Evolutionary conservation across 352 stramenopile species (phyloP).

Genomic region (Pythium biforme): DNA sequence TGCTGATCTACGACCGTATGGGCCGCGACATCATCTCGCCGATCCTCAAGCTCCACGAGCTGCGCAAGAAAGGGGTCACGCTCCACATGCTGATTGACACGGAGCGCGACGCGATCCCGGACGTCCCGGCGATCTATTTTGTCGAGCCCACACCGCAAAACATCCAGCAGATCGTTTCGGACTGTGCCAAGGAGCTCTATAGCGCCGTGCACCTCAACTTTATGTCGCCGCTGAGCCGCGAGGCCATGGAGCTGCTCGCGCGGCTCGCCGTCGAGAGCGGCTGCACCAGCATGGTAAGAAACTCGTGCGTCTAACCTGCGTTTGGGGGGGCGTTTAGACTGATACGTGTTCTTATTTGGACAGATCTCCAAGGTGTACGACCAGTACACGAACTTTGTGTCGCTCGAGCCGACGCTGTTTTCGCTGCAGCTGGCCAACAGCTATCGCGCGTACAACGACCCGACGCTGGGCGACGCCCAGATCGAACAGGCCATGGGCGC

Average conservation of each 20-base stretch:
- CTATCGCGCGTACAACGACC: conserved; percentile 94
- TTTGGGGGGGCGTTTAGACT: too few species aligned
- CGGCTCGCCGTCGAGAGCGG: conserved; percentile 68
- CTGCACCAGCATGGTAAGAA: conserved; percentile 70
- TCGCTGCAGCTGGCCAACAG: conserved; percentile 91
- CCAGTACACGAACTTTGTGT: conserved; percentile 97
- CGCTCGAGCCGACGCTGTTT: conserved; percentile 94
- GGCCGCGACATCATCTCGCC: conserved; percentile 97
- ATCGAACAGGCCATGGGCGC: conserved; percentile 76
- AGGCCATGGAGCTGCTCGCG: conserved; percentile 87
- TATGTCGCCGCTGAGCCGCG: conserved; percentile 82
- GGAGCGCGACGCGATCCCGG: conserved; percentile 94
- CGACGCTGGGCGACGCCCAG: conserved; percentile 65
- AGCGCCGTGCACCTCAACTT: conserved; percentile 95
- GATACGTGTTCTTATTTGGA: not conserved
- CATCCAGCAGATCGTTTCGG: conserved; percentile 91
- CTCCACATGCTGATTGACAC: conserved; percentile 95
- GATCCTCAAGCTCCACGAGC: conserved; percentile 96
- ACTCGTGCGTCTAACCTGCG: too few species aligned
- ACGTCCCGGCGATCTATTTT: conserved; percentile 98
- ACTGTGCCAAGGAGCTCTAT: conserved; percentile 94
- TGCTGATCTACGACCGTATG: conserved; percentile 97
- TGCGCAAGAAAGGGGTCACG: conserved; percentile 96
- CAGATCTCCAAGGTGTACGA: conserved; percentile 95
- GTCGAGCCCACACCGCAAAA: conserved; percentile 94